A percentile compares a stretch with the other conserved stretches of the same genome.
Evolutionary conservation across 2,329 filamentous ascomycete species (phyloP).

Genomic region (Chrysoporthe puriensis): DNA sequence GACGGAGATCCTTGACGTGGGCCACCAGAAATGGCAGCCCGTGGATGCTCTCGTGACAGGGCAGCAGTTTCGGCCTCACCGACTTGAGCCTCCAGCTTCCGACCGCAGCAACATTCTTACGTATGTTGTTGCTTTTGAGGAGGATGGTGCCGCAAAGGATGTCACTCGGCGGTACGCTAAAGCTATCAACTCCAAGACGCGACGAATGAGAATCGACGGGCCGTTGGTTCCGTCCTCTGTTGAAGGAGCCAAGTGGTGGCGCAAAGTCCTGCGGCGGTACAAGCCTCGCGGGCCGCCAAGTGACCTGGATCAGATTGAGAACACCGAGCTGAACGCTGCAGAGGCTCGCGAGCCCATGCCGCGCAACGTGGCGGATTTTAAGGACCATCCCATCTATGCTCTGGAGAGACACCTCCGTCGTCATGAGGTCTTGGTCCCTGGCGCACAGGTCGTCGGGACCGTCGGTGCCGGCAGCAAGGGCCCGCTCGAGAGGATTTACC

Average conservation of each 20-base stretch:
- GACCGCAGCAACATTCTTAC: conserved; percentile 76
- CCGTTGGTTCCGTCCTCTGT: conserved; percentile 42
- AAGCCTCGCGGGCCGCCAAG: conserved; percentile 34
- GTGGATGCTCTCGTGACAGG: conserved; percentile 84
- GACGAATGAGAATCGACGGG: conserved; percentile 75
- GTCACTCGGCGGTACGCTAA: conserved; percentile 88
- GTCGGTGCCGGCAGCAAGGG: conserved; percentile 69
- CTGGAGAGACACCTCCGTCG: conserved; percentile 82
- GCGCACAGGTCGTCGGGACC: conserved; percentile 72
- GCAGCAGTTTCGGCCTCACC: conserved; percentile 74
- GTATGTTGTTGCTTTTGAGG: conserved; percentile 86
- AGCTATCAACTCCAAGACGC: conserved; percentile 87
- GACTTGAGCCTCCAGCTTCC: conserved; percentile 80
- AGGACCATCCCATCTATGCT: conserved; percentile 81
- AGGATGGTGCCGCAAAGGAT: conserved; percentile 77
- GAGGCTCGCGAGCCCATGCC: conserved; percentile 83
- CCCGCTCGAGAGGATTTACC: conserved; percentile 76
- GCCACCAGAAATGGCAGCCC: conserved; percentile 88
- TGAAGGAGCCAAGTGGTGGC: conserved; percentile 52
- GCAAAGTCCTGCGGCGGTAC: conserved; percentile 54
- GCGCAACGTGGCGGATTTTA: conserved; percentile 83
- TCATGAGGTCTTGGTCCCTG: conserved; percentile 80
- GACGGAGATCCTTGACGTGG: conserved; percentile 88
- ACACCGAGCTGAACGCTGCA: conserved; percentile 71
- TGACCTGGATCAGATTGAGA: conserved; percentile 83